Conservation (phyloP, 164 flowering plant species). For the Vitis labrusca region DNA sequence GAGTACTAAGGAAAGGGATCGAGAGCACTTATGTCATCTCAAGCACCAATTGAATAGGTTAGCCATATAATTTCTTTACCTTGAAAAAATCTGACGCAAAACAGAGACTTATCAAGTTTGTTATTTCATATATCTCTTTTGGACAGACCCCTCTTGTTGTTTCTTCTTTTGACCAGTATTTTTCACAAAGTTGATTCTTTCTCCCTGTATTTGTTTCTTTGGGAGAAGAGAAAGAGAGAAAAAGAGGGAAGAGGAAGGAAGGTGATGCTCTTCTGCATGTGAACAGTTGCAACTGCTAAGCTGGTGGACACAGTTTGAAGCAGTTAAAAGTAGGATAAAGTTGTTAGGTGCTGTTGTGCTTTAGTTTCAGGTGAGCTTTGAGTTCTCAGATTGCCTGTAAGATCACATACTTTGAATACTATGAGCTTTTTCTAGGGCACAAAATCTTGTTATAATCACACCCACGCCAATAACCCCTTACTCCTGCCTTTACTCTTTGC, state of each 20-base stretch:
- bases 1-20: too few species aligned
- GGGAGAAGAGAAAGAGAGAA: not conserved
- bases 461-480: not conserved
- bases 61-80: too few species aligned
- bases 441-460: not conserved
- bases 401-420: not conserved
- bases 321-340: slow-evolving; percentile 7
- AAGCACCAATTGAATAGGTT: too few species aligned
- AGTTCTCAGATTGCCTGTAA: not conserved
- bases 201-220: not conserved
- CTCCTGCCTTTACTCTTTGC: not conserved
- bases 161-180: slow-evolving; percentile 14
- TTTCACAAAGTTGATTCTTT: slow-evolving; percentile 6
- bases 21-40: too few species aligned
- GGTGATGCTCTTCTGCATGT: slow-evolving; percentile 14
- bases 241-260: not conserved
- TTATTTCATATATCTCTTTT: not conserved
- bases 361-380: slow-evolving; percentile 8
- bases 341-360: not conserved
- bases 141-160: not conserved
- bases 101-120: too few species aligned
- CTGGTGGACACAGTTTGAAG: not conserved
- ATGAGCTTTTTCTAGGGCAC: not conserved
- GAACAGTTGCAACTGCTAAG: slow-evolving; percentile 22
- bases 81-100: too few species aligned